phyloP scores from a whole-genome alignment of 75 land plant species.

The Pinus albicaulis region DNA sequence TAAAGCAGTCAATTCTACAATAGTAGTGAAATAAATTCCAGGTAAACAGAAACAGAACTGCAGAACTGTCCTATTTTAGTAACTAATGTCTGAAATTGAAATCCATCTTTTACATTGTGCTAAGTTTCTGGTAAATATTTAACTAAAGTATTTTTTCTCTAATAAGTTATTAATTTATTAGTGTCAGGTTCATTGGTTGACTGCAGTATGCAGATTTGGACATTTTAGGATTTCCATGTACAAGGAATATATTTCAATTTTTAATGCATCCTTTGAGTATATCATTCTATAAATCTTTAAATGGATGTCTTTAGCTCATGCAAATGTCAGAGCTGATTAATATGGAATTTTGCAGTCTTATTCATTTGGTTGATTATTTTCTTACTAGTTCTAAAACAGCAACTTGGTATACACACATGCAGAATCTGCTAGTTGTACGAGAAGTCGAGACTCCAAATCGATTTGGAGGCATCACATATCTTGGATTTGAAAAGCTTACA shows the following conservation, averaged over 20 bases:
- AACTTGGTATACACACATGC: conserved; percentile 8
- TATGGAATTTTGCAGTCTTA: not conserved
- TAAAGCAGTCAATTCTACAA: no score
- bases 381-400: not conserved
- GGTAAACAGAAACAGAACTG: no score
- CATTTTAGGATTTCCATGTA: not conserved
- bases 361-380: conserved; percentile 4
- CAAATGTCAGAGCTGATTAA: not conserved
- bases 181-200: no score
- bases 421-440: conserved; percentile 89
- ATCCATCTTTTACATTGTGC: no score
- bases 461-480: conserved; percentile 75
- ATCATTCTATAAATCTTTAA: not conserved
- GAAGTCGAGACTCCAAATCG: conserved; percentile 74
- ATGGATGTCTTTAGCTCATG: no score
- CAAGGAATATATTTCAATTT: not conserved
- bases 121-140: no score
- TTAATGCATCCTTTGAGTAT: not conserved
- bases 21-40: no score
- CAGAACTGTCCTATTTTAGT: no score
- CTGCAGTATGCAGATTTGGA: no score
- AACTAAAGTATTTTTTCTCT: no score
- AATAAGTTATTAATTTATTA: no score
- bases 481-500: conserved; percentile 94
- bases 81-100: no score